Evolutionary conservation across 768 basidiomycete genomes (phyloP).

Genomic region (Russula sp.): DNA sequence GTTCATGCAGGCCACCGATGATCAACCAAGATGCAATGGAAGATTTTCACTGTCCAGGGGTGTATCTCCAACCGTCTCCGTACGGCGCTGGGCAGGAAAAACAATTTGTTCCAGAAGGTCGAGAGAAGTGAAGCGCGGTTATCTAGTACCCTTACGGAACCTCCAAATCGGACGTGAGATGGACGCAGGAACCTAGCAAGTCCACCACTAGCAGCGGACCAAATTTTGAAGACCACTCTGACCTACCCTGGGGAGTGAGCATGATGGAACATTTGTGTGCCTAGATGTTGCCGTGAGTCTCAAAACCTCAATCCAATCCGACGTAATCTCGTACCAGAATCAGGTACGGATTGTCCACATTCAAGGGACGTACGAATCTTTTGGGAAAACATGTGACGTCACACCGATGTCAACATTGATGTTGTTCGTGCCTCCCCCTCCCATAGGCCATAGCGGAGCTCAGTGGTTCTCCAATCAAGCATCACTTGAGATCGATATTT

Average conservation of each 20-base stretch:
- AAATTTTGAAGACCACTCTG: neutral
- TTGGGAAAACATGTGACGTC: slow-evolving; percentile 1
- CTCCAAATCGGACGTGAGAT: neutral
- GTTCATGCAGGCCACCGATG: slow-evolving; percentile 1
- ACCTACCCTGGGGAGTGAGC: neutral
- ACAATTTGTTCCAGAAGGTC: slow-evolving; percentile 4
- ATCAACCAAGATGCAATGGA: slow-evolving; percentile 8
- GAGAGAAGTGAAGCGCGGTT: neutral
- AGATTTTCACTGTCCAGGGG: neutral
- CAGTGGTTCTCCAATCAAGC: neutral
- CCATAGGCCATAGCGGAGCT: neutral
- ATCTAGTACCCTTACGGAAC: neutral
- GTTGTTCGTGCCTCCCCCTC: neutral
- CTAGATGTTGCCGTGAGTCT: neutral
- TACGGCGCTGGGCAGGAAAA: neutral
- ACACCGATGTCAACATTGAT: neutral
- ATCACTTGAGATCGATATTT: neutral
- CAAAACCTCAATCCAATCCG: neutral
- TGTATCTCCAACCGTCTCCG: slow-evolving; percentile 1
- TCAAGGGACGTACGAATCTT: neutral
- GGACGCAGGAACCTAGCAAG: neutral
- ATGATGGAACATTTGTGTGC: neutral
- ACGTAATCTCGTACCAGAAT: neutral
- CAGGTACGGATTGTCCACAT: neutral
- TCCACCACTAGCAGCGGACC: neutral